These are phyloP conservation scores for Xylariaceae sp. DNA, from an alignment of 2,329 filamentous ascomycete genomes.

Conservation along the genomic window DNA sequence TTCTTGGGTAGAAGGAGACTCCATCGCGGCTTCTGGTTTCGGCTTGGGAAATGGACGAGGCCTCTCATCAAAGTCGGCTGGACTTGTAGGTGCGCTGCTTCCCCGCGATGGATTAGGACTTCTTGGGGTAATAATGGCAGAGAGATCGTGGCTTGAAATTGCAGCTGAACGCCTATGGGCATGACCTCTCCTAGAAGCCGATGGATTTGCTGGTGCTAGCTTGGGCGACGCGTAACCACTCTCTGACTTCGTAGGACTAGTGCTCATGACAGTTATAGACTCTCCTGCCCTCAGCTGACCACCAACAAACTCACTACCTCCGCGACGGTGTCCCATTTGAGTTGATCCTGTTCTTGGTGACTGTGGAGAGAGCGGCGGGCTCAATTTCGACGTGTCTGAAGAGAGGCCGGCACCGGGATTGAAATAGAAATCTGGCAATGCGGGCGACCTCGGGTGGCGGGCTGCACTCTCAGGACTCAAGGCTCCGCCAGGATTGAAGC, in stretches of 20 bases:
- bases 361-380: constrained; percentile 51
- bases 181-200: constrained; percentile 59
- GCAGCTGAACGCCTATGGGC: constrained; percentile 77
- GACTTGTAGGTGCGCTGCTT: constrained; percentile 63
- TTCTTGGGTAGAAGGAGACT: constrained; percentile 8
- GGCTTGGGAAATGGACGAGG: constrained; percentile 20
- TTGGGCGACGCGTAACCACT: constrained; percentile 53
- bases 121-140: constrained; percentile 55
- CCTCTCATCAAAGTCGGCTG: constrained; percentile 41
- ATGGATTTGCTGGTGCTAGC: constrained; percentile 46
- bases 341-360: constrained; percentile 45
- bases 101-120: constrained; percentile 48
- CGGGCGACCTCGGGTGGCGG: constrained; percentile 31
- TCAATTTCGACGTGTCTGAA: constrained; percentile 36
- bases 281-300: constrained; percentile 59
- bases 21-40: constrained; percentile 7
- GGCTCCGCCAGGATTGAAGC: constrained; percentile 29
- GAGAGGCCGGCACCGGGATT: constrained; percentile 40
- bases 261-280: constrained; percentile 58
- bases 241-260: constrained; percentile 64
- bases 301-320: constrained; percentile 83
- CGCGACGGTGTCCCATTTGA: constrained; percentile 73
- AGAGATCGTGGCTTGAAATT: constrained; percentile 79
- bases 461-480: constrained; percentile 27
- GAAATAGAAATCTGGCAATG: constrained; percentile 52